A percentile compares a stretch with the other conserved stretches of the same genome.
Evolutionary conservation across 768 basidiomycete genomes (phyloP).

Genomic region (Serpula lacrymans): DNA sequence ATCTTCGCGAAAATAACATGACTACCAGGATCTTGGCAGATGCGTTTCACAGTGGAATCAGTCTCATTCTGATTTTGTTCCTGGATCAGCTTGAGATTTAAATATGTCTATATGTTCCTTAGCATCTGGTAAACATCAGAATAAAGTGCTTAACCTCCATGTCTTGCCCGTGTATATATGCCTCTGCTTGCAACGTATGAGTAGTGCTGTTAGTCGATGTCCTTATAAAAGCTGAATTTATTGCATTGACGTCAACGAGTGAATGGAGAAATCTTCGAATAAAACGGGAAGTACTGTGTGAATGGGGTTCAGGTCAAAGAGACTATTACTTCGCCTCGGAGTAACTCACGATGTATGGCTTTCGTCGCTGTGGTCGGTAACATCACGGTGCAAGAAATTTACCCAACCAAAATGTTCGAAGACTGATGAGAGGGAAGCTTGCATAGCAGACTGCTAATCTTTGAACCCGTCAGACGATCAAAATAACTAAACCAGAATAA

Average conservation of each 20-base stretch:
- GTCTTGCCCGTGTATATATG: slow-evolving; percentile 57
- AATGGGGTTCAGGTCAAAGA: neutral
- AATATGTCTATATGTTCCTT: slow-evolving; percentile 39
- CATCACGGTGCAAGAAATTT: no score
- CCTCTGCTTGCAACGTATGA: slow-evolving; percentile 53
- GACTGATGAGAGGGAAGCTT: slow-evolving; percentile 46
- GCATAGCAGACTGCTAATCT: slow-evolving; percentile 40
- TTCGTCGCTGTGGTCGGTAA: no score
- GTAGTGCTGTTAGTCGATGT: no score
- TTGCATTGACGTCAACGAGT: slow-evolving; percentile 39
- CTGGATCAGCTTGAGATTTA: slow-evolving; percentile 54
- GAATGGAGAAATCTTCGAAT: slow-evolving; percentile 25
- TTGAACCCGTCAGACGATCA: neutral
- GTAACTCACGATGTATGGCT: slow-evolving; percentile 26
- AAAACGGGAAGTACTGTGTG: neutral
- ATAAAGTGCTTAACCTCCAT: no score
- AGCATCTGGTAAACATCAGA: no score
- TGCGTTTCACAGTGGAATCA: slow-evolving; percentile 29
- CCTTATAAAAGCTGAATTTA: no score
- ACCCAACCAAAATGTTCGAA: slow-evolving; percentile 49
- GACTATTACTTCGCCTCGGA: slow-evolving; percentile 20
- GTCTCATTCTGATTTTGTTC: slow-evolving; percentile 44
- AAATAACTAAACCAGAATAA: neutral
- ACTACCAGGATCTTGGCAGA: slow-evolving; percentile 53
- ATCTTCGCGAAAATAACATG: slow-evolving; percentile 58